Evolutionary conservation across 257 asterid genomes (phyloP), one percentile per base, ranked within the genome.

Genomic region (Datura wrightii): DNA sequence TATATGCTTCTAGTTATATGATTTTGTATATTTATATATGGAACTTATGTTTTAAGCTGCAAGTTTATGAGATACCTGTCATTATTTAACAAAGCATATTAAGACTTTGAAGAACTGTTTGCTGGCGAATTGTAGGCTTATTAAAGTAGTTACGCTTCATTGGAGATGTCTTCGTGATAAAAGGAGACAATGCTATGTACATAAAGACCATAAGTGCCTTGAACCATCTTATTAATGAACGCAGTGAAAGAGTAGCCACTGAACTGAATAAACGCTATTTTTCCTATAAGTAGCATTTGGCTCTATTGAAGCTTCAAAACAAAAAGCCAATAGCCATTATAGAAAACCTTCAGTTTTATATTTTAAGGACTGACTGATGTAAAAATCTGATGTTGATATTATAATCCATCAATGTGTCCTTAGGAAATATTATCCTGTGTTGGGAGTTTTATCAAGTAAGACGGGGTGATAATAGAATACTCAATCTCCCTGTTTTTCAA

Each of bases 261-360:
- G 59, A 50, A 13, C 44, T 24, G 62, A 76, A 50, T 50, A 6
- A 76, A 42, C 50, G 82, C 46, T 48, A 46, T 6, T 44, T 48
- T 31, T 44, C 50, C 14, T 31, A 50, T 76, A 76, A 13, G 60
- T 24, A 19, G 62, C 60, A 76, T 36, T 48, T 13, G 56, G 14
- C 62, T 50, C 18, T 76, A 44, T 62, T 3, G 31, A 76, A 76
- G 81, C 62, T 76, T 50, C 44, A 50, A 48, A 76, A 76, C 81
- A 11, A 14, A 62, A 76, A 48, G 56, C 15, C 58, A 46, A 19
- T 11, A 5, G 42, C 39, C 60, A 31, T 13, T 6, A 24, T 76
- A 31, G 81, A 76, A 74, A 76, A 76, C 59, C 60, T 76, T 46
- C 41, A 19, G 41, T 50, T 50, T 44, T 13, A 19, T 72, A 42